phyloP scores from a whole-genome alignment of 2,329 filamentous ascomycete genomes.

The Apiospora sp. region DNA sequence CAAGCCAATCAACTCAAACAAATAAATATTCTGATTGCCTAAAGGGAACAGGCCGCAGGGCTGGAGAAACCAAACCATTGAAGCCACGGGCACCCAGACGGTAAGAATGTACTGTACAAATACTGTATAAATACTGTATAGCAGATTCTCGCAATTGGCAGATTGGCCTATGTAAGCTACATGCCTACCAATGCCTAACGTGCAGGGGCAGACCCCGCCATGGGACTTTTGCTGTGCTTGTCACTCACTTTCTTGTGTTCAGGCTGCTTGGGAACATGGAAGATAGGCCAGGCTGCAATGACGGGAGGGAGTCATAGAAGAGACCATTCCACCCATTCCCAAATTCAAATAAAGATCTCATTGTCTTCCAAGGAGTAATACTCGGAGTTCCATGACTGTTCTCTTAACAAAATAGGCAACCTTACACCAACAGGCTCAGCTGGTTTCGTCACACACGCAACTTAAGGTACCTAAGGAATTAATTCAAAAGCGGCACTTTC shows the following conservation, averaged over 20 bases:
- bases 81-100: not conserved
- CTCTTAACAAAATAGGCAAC: too few species aligned
- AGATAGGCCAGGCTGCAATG: conserved; percentile 14
- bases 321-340: not conserved
- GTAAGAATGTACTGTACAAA: not conserved
- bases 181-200: not conserved
- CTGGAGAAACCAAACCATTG: not conserved
- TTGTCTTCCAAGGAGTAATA: not conserved
- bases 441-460: not conserved
- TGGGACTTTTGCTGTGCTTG: not conserved
- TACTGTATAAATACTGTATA: not conserved
- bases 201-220: conserved; percentile 18
- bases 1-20: not conserved
- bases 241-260: not conserved
- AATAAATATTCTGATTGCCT: not conserved
- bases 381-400: too few species aligned
- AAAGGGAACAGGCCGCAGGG: conserved; percentile 4
- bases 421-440: not conserved
- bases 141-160: not conserved
- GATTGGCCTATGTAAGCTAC: not conserved
- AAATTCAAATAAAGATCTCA: not conserved
- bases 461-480: not conserved
- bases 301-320: not conserved
- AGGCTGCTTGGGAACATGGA: not conserved
- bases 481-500: not conserved